Evolutionary conservation across 331 rosid species (phyloP), one percentile per base, ranked within the genome.

Genomic region (Quercus tomentella): DNA sequence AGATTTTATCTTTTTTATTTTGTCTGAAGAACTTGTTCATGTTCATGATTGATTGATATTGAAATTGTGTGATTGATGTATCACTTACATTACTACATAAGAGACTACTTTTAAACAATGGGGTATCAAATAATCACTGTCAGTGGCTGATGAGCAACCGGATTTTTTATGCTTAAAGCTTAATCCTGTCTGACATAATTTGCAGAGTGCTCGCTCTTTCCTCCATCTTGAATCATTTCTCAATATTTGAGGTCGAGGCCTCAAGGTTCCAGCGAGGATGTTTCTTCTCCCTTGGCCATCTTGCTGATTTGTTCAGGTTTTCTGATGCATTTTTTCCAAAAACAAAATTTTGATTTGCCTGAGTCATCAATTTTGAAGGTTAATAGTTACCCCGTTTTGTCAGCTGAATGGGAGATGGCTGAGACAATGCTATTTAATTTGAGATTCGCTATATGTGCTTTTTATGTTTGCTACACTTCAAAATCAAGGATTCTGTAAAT

Each of bases 191-290:
- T 87, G 87, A 81, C 85, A 74, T 81, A 88, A 89, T 84, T 83
- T 88, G 91, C 89, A 87, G 91, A 88, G 89, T 80, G 84, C 81
- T 76, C 88, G 57, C 77, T 62, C 86, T 83, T 66, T 78, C 73
- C 69, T 83, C 81, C 83, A 10, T 82, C 86, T 78, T 86, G 88
- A 87, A 82, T 84, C 87, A 84, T 87, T 89, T 89, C 76, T 69
- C 82, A 26, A 66, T 88, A 81, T 81, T 89, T 88, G 88, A 87
- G 97, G 91, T 87, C 73, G 81, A 83, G 86, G 84, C 91, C 93
- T 90, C 85, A 84, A 75, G 89, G 87, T 81, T 83, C 83, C 82
- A 41, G 88, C 86, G 91, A 81, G 55, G 87, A 82, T 82, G 88
- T 82, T 79, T 80, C 86, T 80, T 81, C 85, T 82, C 82, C 82